These are phyloP conservation scores for Mycosarcoma maydis DNA, from an alignment of 1,284 basidiomycete species.

Conservation along the genomic window DNA sequence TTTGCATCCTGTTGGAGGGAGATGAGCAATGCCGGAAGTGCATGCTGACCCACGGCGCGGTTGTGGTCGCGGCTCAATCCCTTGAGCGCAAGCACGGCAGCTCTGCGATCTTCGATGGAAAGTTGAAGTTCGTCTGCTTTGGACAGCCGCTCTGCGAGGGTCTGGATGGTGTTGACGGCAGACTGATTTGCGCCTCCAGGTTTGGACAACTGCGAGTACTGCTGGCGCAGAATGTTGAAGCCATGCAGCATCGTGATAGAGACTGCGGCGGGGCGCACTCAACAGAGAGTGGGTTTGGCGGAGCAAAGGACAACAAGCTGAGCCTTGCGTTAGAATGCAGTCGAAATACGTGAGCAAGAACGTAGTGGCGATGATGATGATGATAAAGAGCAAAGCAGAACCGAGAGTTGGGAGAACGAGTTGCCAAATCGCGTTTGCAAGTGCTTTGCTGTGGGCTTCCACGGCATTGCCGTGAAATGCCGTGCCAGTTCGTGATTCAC, in stretches of 20 bases:
- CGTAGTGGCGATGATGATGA: not conserved
- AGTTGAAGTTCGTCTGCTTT: slow-evolving; percentile 34
- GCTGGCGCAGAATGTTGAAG: slow-evolving; percentile 62
- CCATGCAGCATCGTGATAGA: slow-evolving; percentile 61
- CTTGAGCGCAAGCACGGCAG: slow-evolving; percentile 89
- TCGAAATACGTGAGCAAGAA: not conserved
- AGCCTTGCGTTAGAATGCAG: too few species aligned
- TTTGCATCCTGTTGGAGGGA: slow-evolving; percentile 49
- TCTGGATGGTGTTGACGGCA: slow-evolving; percentile 82
- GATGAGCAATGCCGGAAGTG: slow-evolving; percentile 49
- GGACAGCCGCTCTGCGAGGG: slow-evolving; percentile 83
- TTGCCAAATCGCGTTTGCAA: too few species aligned
- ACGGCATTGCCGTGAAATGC: too few species aligned
- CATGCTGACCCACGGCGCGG: slow-evolving; percentile 68
- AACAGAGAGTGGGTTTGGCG: not conserved
- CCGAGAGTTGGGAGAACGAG: too few species aligned
- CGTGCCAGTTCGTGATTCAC: slow-evolving; percentile 1
- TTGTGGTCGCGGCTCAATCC: slow-evolving; percentile 90
- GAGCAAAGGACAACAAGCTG: too few species aligned
- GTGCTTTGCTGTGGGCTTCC: too few species aligned
- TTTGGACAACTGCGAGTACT: slow-evolving; percentile 62
- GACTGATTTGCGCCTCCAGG: slow-evolving; percentile 72
- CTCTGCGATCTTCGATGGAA: slow-evolving; percentile 78
- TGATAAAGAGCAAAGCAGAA: too few species aligned
- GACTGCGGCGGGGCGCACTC: not conserved